Conservation (phyloP, 2,329 filamentous ascomycete genomes). For the Fusarium sp. region DNA sequence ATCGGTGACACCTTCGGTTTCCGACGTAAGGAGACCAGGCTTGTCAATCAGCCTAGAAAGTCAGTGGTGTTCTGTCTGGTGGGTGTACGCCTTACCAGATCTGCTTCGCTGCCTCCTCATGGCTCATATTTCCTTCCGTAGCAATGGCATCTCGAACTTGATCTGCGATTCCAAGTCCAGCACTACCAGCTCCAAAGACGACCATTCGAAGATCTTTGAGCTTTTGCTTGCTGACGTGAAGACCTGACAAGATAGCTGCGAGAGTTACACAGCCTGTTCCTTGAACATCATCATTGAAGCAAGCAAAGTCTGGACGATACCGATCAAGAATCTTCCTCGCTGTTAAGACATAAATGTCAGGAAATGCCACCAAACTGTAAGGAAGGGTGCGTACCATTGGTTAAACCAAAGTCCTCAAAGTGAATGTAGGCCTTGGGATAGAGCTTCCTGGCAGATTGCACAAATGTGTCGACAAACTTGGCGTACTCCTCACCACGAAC, state of each 20-base stretch:
- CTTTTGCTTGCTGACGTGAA: conserved; percentile 74
- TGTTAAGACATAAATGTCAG: conserved; percentile 25
- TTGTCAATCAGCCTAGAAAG: conserved; percentile 80
- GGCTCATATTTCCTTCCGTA: conserved; percentile 71
- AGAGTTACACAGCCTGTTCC: conserved; percentile 89
- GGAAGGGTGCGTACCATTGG: conserved; percentile 64
- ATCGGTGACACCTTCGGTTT: conserved; percentile 66
- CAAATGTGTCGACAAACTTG: conserved; percentile 79
- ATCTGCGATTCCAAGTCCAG: conserved; percentile 86
- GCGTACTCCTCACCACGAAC: conserved; percentile 79
- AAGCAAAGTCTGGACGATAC: conserved; percentile 78
- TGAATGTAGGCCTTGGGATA: conserved; percentile 87
- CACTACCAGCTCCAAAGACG: conserved; percentile 83
- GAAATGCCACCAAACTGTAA: background rate
- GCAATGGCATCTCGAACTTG: conserved; percentile 84
- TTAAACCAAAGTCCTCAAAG: conserved; percentile 87
- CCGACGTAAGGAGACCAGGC: conserved; percentile 76
- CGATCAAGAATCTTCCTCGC: conserved; percentile 79
- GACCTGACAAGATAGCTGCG: conserved; percentile 80
- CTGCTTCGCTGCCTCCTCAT: conserved; percentile 79
- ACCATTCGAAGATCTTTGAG: conserved; percentile 77
- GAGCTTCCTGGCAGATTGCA: conserved; percentile 71
- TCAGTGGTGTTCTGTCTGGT: background rate
- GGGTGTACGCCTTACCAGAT: conserved; percentile 70
- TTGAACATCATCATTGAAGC: conserved; percentile 93